Conservation (phyloP, 352 stramenopile species). For the Phytophthora rubi region DNA sequence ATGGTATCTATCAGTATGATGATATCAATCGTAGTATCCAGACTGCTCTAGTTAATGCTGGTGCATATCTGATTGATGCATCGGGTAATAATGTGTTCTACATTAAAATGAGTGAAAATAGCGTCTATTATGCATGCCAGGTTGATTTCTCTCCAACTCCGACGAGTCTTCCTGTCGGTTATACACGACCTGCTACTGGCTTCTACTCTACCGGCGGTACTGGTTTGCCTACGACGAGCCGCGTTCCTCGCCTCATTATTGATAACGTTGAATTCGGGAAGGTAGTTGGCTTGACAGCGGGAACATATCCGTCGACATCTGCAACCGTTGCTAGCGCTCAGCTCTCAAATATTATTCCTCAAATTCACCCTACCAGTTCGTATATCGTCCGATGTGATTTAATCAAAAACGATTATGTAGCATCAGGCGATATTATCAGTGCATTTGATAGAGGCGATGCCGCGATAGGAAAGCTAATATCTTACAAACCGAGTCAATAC, state of each 20-base stretch:
- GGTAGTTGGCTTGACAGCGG: conserved; percentile 5
- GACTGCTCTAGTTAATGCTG: conserved; percentile 12
- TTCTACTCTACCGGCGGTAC: conserved; percentile 12
- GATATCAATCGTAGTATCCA: conserved; percentile 19
- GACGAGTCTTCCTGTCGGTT: not conserved
- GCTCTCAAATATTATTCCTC: conserved; percentile 8
- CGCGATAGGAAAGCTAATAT: conserved; percentile 11
- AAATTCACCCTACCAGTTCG: conserved; percentile 5
- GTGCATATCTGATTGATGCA: conserved; percentile 12
- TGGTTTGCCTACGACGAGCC: conserved; percentile 14
- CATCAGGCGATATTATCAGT: conserved; percentile 20
- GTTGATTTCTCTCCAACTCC: conserved; percentile 5
- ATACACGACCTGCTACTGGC: conserved; percentile 7
- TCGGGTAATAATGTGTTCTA: conserved; percentile 13
- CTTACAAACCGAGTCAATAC: conserved; percentile 17
- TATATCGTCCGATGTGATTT: conserved; percentile 31
- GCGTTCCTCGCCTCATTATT: conserved; percentile 16
- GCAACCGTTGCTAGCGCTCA: conserved; percentile 3
- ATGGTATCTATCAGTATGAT: conserved; percentile 15
- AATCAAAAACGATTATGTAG: conserved; percentile 30
- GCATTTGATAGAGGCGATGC: conserved; percentile 20
- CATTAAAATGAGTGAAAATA: conserved; percentile 16
- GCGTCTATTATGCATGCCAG: conserved; percentile 15
- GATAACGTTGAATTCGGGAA: conserved; percentile 24
- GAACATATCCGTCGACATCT: conserved; percentile 11